Conservation (phyloP, 306 rosid genomes). For the Aeschynomene evenia region DNA sequence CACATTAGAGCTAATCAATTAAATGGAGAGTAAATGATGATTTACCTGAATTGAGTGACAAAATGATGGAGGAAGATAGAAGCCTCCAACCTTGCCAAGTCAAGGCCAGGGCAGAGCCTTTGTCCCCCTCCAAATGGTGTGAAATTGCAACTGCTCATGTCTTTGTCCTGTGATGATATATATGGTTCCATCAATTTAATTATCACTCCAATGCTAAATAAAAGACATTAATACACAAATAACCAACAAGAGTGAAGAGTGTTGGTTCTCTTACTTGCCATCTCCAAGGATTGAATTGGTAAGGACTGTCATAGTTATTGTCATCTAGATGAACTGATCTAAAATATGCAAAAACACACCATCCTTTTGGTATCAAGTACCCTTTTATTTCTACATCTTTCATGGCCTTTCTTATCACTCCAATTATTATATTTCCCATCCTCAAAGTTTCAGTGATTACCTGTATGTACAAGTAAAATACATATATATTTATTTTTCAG, state of each 20-base stretch:
- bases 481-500: background rate
- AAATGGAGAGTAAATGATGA: too few relatives aligned
- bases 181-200: background rate
- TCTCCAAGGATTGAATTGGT: constrained; percentile 96
- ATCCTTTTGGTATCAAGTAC: constrained; percentile 75
- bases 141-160: constrained; percentile 64
- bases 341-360: constrained; percentile 76
- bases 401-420: constrained; percentile 88
- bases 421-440: constrained; percentile 79
- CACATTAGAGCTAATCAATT: too few relatives aligned
- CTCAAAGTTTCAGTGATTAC: constrained; percentile 88
- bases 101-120: constrained; percentile 94
- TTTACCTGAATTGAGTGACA: constrained; percentile 86
- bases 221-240: background rate
- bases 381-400: constrained; percentile 88
- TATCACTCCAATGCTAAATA: constrained; percentile 16
- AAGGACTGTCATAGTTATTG: constrained; percentile 65
- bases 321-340: constrained; percentile 96
- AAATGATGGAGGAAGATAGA: constrained; percentile 85
- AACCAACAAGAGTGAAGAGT: background rate
- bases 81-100: constrained; percentile 87
- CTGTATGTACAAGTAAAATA: constrained; percentile 33
- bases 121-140: constrained; percentile 98
- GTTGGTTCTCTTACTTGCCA: constrained; percentile 86
- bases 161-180: constrained; percentile 64